Evolutionary conservation across 495 filamentous ascomycete genomes (phyloP).

Genomic region (Chaetomium tenue): DNA sequence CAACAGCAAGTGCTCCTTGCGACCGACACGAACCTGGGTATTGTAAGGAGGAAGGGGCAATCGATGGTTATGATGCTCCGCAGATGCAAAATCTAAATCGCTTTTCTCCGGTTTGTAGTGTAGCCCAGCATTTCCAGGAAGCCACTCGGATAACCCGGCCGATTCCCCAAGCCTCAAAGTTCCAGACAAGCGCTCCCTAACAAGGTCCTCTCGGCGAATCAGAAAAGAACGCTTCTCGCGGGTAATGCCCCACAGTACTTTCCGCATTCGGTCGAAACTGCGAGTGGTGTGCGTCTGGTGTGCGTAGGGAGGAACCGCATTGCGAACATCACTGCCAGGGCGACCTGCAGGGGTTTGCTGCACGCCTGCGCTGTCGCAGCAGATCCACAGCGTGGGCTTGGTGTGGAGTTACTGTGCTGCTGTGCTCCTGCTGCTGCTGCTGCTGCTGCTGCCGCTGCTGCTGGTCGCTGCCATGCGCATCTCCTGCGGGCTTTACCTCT

Average conservation of each 20-base stretch:
- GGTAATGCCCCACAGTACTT: not conserved
- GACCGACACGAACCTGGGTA: too few species aligned
- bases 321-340: not conserved
- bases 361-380: not conserved
- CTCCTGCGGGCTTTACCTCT: not conserved
- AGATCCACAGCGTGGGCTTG: not conserved
- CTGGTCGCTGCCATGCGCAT: slow-evolving; percentile 9
- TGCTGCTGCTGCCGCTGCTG: not conserved
- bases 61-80: not conserved
- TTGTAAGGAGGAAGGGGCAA: not conserved
- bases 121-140: too few species aligned
- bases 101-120: too few species aligned
- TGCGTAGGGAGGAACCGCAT: not conserved
- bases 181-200: not conserved
- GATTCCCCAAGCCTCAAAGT: not conserved
- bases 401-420: not conserved
- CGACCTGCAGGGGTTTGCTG: slow-evolving; percentile 4
- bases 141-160: not conserved
- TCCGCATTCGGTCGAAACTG: too few species aligned
- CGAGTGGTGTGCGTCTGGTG: too few species aligned
- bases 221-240: not conserved
- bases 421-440: not conserved
- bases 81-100: not conserved
- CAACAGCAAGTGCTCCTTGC: too few species aligned
- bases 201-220: not conserved